Conservation (phyloP, 2,329 filamentous ascomycete species). For the Mycosphaerella arachidis region DNA sequence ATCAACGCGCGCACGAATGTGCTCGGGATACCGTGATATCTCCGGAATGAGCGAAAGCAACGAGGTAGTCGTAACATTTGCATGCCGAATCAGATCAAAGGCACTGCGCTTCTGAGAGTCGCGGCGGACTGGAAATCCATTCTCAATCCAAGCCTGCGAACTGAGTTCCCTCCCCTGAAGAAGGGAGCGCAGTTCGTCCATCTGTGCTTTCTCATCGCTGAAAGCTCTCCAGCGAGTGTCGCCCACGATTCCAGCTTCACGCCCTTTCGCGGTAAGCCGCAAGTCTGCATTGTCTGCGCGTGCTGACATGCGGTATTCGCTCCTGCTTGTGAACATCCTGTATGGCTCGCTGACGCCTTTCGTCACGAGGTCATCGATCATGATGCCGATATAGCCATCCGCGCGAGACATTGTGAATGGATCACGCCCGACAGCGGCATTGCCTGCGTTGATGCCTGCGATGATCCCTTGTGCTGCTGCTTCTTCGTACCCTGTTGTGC, state of each 20-base stretch:
- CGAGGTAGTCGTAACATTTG: conserved; percentile 54
- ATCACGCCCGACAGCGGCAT: conserved; percentile 63
- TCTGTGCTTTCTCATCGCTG: conserved; percentile 60
- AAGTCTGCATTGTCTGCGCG: conserved; percentile 92
- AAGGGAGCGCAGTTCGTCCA: conserved; percentile 56
- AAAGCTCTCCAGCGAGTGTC: conserved; percentile 73
- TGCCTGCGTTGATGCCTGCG: conserved; percentile 88
- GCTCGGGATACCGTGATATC: conserved; percentile 51
- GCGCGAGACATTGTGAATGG: conserved; percentile 69
- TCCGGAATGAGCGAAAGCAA: conserved; percentile 56
- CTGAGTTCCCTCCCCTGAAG: conserved; percentile 58
- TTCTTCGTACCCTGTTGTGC: conserved; percentile 97
- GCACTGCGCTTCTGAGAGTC: conserved; percentile 66
- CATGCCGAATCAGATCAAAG: conserved; percentile 72
- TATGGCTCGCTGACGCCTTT: conserved; percentile 97
- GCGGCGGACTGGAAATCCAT: conserved; percentile 64
- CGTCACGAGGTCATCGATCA: conserved; percentile 96
- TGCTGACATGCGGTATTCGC: conserved; percentile 89
- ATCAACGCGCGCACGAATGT: conserved; percentile 64
- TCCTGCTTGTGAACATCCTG: conserved; percentile 94
- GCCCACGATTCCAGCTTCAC: conserved; percentile 70
- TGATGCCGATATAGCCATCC: conserved; percentile 95
- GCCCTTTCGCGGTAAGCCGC: conserved; percentile 75
- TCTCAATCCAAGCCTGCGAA: conserved; percentile 61
- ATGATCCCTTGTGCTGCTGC: conserved; percentile 89